A percentile compares a stretch with the other conserved stretches of the same genome.
Conservation (phyloP, 495 filamentous ascomycete species). For the Astrocystis sublimbata region DNA sequence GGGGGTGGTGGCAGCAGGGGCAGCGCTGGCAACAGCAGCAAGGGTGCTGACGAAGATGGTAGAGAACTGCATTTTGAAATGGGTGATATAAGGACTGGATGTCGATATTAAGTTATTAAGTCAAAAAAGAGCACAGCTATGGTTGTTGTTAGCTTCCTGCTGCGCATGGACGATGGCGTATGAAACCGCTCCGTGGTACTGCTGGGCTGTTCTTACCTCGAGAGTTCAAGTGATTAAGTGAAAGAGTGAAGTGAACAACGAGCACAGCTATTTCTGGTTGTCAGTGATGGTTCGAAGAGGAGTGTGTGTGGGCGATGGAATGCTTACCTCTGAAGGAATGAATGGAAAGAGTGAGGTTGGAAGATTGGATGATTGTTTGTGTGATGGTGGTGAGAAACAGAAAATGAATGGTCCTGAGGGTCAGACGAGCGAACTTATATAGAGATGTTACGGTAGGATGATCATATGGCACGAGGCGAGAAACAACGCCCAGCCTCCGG, state of each 20-base stretch:
- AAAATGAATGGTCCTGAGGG: constrained; percentile 23
- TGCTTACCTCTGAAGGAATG: constrained; percentile 51
- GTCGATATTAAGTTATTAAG: constrained; percentile 41
- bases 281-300: constrained; percentile 21
- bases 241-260: constrained; percentile 53
- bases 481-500: constrained; percentile 44
- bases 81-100: constrained; percentile 27
- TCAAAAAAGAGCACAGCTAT: constrained; percentile 48
- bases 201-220: constrained; percentile 36
- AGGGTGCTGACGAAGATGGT: constrained; percentile 43
- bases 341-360: constrained; percentile 41
- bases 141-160: constrained; percentile 24
- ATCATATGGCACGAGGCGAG: constrained; percentile 38
- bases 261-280: constrained; percentile 46
- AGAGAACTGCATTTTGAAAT: constrained; percentile 47
- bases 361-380: constrained; percentile 33
- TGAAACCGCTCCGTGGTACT: not conserved
- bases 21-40: constrained; percentile 43
- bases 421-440: constrained; percentile 43
- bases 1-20: constrained; percentile 23
- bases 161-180: not conserved
- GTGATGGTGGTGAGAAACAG: constrained; percentile 44
- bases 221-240: constrained; percentile 39
- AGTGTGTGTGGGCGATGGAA: constrained; percentile 1
- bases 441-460: constrained; percentile 26